Conservation (phyloP, 1,284 basidiomycete species). For the Malassezia equina region DNA sequence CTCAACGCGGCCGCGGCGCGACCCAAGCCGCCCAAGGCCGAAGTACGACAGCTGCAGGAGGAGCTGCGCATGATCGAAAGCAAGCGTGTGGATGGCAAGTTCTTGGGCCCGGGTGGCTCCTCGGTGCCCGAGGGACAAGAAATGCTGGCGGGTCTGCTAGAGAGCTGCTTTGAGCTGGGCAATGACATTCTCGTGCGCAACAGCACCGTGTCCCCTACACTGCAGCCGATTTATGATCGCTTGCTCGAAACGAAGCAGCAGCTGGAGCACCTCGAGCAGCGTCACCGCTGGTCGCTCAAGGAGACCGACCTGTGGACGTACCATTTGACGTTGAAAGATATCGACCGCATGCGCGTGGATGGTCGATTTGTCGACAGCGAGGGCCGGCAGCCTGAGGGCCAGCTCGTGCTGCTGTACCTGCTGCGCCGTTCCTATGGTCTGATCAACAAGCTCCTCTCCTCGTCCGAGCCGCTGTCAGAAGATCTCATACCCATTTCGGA, state of each 20-base stretch:
- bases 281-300: constrained; percentile 90
- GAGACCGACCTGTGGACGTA: constrained; percentile 77
- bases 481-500: constrained; percentile 78
- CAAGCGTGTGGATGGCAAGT: constrained; percentile 90
- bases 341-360: constrained; percentile 90
- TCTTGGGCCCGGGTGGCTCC: constrained; percentile 76
- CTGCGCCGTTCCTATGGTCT: constrained; percentile 89
- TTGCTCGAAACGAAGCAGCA: constrained; percentile 74
- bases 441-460: constrained; percentile 84
- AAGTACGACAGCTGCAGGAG: constrained; percentile 79
- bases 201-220: constrained; percentile 71
- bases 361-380: constrained; percentile 93
- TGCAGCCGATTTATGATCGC: constrained; percentile 91
- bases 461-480: constrained; percentile 97
- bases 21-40: constrained; percentile 69
- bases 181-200: constrained; percentile 93
- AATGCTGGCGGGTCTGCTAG: constrained; percentile 64
- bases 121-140: constrained; percentile 76
- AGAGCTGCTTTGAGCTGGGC: constrained; percentile 90
- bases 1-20: constrained; percentile 80
- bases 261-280: constrained; percentile 78
- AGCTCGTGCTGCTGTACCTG: constrained; percentile 84
- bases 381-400: constrained; percentile 76
- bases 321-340: constrained; percentile 83
- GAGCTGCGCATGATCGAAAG: constrained; percentile 79